These are phyloP conservation scores for Strobilomyces echinocephalus DNA, from an alignment of 768 basidiomycete genomes.

Conservation along the genomic window DNA sequence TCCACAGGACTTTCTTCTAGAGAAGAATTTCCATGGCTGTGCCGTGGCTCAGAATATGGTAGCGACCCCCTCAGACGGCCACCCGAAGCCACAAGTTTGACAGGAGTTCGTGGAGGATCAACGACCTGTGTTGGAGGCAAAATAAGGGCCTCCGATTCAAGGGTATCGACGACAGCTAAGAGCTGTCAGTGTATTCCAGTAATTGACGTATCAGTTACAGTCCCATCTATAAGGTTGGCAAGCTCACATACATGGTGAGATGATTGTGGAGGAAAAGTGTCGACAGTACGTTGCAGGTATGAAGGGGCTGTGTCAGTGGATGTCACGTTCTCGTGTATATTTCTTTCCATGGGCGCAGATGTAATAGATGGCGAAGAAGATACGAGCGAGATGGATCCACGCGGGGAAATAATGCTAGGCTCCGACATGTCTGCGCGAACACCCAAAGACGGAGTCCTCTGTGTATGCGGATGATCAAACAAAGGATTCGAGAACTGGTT, in stretches of 20 bases:
- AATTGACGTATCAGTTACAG: slow-evolving; percentile 4
- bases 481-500: slow-evolving; percentile 13
- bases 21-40: background rate
- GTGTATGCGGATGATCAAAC: background rate
- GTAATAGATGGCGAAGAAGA: slow-evolving; percentile 33
- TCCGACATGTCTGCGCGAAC: slow-evolving; percentile 1
- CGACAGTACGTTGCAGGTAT: slow-evolving; percentile 9
- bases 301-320: slow-evolving; percentile 4
- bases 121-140: slow-evolving; percentile 1
- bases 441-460: background rate
- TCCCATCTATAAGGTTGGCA: background rate
- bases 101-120: slow-evolving; percentile 1
- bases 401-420: slow-evolving; percentile 15
- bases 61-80: slow-evolving; percentile 22
- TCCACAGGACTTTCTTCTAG: background rate
- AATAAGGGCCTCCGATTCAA: background rate
- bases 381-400: slow-evolving; percentile 40
- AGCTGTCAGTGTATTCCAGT: slow-evolving; percentile 3
- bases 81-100: background rate
- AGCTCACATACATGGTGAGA: slow-evolving; percentile 13
- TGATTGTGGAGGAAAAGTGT: slow-evolving; percentile 23
- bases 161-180: background rate
- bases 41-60: slow-evolving; percentile 34
- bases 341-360: slow-evolving; percentile 1
- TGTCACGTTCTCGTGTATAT: background rate